Evolutionary conservation across 2,329 filamentous ascomycete genomes (phyloP), one percentile per base, ranked within the genome.

Genomic region (Mariannaea elegans): DNA sequence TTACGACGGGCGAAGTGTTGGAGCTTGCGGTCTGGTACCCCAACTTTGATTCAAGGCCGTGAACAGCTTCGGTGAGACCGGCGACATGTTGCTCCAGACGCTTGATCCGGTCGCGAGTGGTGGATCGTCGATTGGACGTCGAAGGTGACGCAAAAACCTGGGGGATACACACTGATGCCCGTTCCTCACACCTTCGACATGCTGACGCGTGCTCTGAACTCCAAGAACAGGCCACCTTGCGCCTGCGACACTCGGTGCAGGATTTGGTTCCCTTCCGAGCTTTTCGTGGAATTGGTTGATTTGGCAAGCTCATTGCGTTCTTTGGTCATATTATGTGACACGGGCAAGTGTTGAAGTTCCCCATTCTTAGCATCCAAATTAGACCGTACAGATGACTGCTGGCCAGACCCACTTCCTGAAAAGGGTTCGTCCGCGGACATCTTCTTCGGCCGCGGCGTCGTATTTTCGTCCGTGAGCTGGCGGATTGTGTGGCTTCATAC

Each of bases 221-320:
- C 45, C 45, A 48, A 1, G 45, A 48, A 14, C 45, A 48, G 45
- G 45, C 45, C 2, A 48, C 29, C 13, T 48, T 48, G 27, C 45
- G 45, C 31, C 45, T 27, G 7, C 45, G 45, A 48, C 45, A 48
- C 45, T 48, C 45, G 45, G 45, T 34, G 45, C 45, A 48, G 10
- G 45, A 48, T 8, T 18, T 32, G 29, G 45, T 48, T 10, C 45
- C 45, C 18, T 48, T 48, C 27, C 45, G 45, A 36, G 45, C 16
- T 12, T 34, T 34, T 8, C 45, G 29, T 10, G 45, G 27, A 10
- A 21, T 13, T n/a, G 4, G 7, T 19, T 21, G 16, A 14, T 31
- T 12, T n/a, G 27, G 44, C 44, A n/a, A n/a, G n/a, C n/a, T n/a
- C n/a, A n/a, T n/a, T n/a, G n/a, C n/a, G n/a, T n/a, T n/a, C n/a